Evolutionary conservation across 495 filamentous ascomycete species (phyloP), one percentile per base, ranked within the genome.

Genomic region (Penicillium dipodomyicola): DNA sequence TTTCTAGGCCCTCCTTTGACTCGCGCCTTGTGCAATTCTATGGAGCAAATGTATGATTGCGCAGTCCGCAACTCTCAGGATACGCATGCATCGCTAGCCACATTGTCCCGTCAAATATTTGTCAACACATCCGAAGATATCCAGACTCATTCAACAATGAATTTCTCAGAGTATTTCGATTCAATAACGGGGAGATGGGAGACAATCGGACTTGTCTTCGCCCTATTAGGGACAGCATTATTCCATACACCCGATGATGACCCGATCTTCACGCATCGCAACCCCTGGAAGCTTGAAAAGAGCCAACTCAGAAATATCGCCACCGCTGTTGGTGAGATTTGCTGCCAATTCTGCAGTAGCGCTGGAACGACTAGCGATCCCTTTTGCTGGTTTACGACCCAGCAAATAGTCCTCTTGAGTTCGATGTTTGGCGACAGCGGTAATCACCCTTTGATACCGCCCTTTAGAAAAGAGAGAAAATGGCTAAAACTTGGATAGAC

Each of bases 131-230:
- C 46, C 1, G 20, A 20, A 30, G 33, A 41, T 40, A 6, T 19
- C 25, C 37, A 15, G 9, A 52, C 35, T 20, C 20, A 37, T 27
- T 15, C 49, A 9, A 41, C 43, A 15, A 60, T 60, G 45, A 15
- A 43, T 9, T 29, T 60, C 3, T 10, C 32, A 5, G 43, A 60
- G 12, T 60, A 60, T 60, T 32, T 57, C 5, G 30, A 47, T 35
- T n/a, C 54, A 15, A 56, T 49, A 19, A 25, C 35, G 5, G 33
- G n/a, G 1, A 47, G 52, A 25, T 60, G 57, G 57, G 57, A 60
- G 19, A 49, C 39, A 23, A 40, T 60, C 8, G 57, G 57, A 20
- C 20, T 60, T 17, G 8, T 60, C 6, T 56, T 60, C 35, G 52
- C 17, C 12, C 10, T 60, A 14, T 23, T 56, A 4, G 52, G 41